Conservation (phyloP, 192 early-diverging fungal genomes). For the Coemansia sp. region DNA sequence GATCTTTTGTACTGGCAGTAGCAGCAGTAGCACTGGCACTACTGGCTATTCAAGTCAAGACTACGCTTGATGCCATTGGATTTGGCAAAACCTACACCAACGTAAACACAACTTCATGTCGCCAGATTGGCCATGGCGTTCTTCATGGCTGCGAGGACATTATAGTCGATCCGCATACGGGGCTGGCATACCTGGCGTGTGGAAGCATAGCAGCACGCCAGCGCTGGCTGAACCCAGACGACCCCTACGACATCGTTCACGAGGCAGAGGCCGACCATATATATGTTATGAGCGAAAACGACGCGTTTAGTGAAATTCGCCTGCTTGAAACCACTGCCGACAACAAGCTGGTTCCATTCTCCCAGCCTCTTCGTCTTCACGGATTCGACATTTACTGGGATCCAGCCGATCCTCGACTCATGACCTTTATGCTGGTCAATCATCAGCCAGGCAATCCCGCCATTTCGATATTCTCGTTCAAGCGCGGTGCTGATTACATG, state of each 20-base stretch:
- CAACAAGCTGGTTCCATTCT: slow-evolving; percentile 29
- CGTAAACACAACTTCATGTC: slow-evolving; percentile 43
- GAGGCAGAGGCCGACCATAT: slow-evolving; percentile 43
- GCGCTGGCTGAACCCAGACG: slow-evolving; percentile 53
- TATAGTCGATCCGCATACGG: slow-evolving; percentile 54
- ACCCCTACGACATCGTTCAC: slow-evolving; percentile 25
- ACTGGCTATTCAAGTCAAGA: slow-evolving; percentile 9
- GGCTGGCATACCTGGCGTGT: slow-evolving; percentile 58
- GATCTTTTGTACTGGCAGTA: too few relatives aligned
- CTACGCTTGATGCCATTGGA: slow-evolving; percentile 15
- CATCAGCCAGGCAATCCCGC: slow-evolving; percentile 52
- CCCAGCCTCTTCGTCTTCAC: slow-evolving; percentile 50
- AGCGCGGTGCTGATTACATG: slow-evolving; percentile 36
- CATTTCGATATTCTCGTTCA: slow-evolving; percentile 53
- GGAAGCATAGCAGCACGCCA: slow-evolving; percentile 47
- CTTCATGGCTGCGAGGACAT: slow-evolving; percentile 60
- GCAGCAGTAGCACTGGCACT: background rate
- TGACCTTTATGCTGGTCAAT: slow-evolving; percentile 59
- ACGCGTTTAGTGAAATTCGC: slow-evolving; percentile 22
- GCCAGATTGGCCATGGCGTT: slow-evolving; percentile 35
- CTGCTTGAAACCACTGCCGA: slow-evolving; percentile 15
- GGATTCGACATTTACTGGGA: slow-evolving; percentile 56
- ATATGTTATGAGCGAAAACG: slow-evolving; percentile 54
- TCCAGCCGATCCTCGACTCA: slow-evolving; percentile 35
- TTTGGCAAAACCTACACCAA: slow-evolving; percentile 22